Base-by-base conservation (phyloP, 1,284 basidiomycete genomes). In the Sporisorium sorghi region DNA sequence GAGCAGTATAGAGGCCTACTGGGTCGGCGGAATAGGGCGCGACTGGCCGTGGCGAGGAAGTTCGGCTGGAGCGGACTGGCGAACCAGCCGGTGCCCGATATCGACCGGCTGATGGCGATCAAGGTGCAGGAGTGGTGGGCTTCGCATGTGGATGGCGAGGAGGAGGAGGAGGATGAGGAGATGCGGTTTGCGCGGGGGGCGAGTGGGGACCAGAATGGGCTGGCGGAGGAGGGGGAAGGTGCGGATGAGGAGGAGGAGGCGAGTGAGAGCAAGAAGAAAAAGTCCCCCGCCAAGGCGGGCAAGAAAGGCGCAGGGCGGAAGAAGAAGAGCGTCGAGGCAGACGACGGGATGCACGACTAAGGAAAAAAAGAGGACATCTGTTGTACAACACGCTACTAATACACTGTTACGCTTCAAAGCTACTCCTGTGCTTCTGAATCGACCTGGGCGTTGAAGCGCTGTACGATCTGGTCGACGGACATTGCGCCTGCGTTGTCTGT, bases 1-100 rank as follows among this genome's bases (percentile, higher is more conserved):
- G 71, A 77, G 44, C 50, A 59, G 28, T 74, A 75, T 26, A 28
- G 56, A 1, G 73, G 58, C 0, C n/a, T 77, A n/a, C 14, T 77
- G 15, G 75, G 71, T 0, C 35, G 75, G n/a, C 35, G 75, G 6
- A 74, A 73, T 17, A 49, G 73, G 0, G 75, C 75, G 51, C 32
- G 73, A 11, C 9, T 77, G 21, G 69, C 67, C 3, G 48, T 73
- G 3, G 75, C 75, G 0, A 54, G 51, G 14, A 60, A 53, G 35
- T 49, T 61, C 5, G 63, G 60, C 6, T 73, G 64, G 64, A 37
- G 53, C 5, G 53, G 47, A 2, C 17, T 73, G 0, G 50, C 59
- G 11, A 62, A 52, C 10, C 63, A 66, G 19, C 63, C 63, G 0
- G 63, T 66, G n/a, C 55, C 55, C 1, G 69, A 73, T 35, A 33